Base-by-base conservation (phyloP, 352 stramenopile species). In the Achlya hypogyna region DNA sequence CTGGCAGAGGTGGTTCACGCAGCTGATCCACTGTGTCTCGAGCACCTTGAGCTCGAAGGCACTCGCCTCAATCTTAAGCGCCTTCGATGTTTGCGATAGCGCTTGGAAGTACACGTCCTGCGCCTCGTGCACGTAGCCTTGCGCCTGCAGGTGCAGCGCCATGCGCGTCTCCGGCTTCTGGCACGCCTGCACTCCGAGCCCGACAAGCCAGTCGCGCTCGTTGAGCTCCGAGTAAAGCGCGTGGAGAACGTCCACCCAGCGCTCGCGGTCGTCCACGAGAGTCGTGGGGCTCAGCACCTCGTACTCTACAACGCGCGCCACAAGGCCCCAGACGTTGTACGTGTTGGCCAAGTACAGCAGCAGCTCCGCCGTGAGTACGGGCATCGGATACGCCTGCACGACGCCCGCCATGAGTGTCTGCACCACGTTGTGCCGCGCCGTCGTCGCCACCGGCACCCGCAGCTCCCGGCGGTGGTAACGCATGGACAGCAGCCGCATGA, bases 21-120 rank as follows among this genome's bases (percentile, higher is more conserved):
- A 96, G 1, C 85, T 90, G 34, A 97, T 86, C 91, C 91, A 98
- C 28, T 87, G 80, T 45, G 95, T 82, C 69, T 96, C 84, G 87
- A 88, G 95, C 27, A 93, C 68, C 14, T 87, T 75, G 5, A 95
- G 60, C 74, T 96, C 88, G 56, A 95, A 94, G 22, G 90, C 49
- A 68, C 86, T 96, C 8, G 91, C 79, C 52, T 93, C 82, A 34
- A 93, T 83, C 47, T 91, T 81, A 63, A 76, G 86, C 43, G 88
- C 78, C 22, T 76, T 81, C 0, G 81, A 79, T 22, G 77, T 88
- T 63, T 93, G 81, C 0, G 84, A 91, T 0, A 96, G 73, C 25
- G 82, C 84, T 31, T 88, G 78, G 63, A 91, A 95, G 65, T 94
- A 95, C 65, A 91, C 85, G 52, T 96, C 87, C 40, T 96, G 87